These are phyloP conservation scores for Wilhelminamyces savonicus DNA, from an alignment of 805 yeast genomes.

Conservation along the genomic window DNA sequence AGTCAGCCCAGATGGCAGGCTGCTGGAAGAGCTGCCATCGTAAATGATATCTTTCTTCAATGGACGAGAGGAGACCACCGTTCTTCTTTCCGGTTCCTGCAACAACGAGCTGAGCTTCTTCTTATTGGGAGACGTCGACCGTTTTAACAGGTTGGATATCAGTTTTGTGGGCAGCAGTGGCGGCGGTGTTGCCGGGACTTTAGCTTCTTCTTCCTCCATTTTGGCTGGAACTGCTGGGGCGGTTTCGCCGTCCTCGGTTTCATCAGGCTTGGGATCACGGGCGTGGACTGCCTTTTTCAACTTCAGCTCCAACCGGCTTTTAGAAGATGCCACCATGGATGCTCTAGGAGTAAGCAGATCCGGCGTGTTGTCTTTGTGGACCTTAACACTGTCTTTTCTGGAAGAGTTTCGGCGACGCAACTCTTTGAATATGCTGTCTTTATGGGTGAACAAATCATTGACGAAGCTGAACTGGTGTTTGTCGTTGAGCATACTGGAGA, in stretches of 20 bases:
- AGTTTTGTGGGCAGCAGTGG: conserved; percentile 8
- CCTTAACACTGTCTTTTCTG: conserved; percentile 6
- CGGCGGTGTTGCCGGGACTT: conserved; percentile 11
- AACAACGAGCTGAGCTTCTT: conserved; percentile 18
- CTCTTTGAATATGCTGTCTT: conserved; percentile 59
- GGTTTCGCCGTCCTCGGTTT: too few species aligned
- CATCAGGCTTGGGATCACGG: too few species aligned
- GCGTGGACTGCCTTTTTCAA: conserved; percentile 19
- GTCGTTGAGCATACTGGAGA: conserved; percentile 38
- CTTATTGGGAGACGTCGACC: conserved; percentile 36
- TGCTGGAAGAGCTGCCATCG: conserved; percentile 2
- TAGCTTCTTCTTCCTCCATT: too few species aligned
- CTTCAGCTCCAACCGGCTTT: conserved; percentile 20
- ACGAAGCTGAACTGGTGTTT: conserved; percentile 53
- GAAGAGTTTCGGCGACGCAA: conserved; percentile 37
- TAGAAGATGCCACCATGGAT: conserved; percentile 12
- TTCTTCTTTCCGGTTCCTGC: conserved; percentile 3
- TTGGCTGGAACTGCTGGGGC: too few species aligned
- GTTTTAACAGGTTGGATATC: conserved; percentile 15
- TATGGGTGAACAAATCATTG: conserved; percentile 54
- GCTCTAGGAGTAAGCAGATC: neutral
- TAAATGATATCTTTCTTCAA: conserved; percentile 20
- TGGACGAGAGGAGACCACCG: conserved; percentile 15
- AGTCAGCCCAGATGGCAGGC: conserved; percentile 6
- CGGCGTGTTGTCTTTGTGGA: neutral